Evolutionary conservation across 805 yeast species (phyloP), one percentile per base, ranked within the genome.

Genomic region (Lachancea lanzarotensis): DNA sequence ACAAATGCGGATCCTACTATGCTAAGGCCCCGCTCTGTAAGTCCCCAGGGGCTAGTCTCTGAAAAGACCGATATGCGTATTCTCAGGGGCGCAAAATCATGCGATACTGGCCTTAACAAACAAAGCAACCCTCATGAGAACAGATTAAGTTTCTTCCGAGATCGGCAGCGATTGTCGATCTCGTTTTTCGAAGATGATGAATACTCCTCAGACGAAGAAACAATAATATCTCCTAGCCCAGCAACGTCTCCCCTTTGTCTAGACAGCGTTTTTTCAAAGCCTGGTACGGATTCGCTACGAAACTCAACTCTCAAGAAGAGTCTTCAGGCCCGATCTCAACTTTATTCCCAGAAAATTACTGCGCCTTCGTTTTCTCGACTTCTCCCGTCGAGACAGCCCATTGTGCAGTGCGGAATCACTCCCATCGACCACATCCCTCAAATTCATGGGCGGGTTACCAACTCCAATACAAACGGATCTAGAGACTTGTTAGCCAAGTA

Each of bases 111-210:
- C 5, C 47, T 62, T 40, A 60, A 54, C 38, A 47, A 32, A 29
- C 38, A 26, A 43, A 42, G 34, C 27, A 29, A 19, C 11, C 35
- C 35, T 13, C 41, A 35, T 12, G 35, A 44, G 13, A 41, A 33
- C 20, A 27, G 30, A 39, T 49, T 27, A 44, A 53, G 29, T 47
- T 49, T 59, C 25, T 63, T 64, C 44, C 60, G 59, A 39, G 56
- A 57, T n/a, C 59, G 57, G 20, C 63, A 64, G 34, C 54, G 68
- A 26, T 44, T 64, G n/a, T 64, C 68, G 1, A 52, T 62, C 7
- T 56, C 65, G 2, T 45, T 63, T 18, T 56, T 60, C 27, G 63
- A 60, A 27, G 62, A 59, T 31, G 42, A 41, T 22, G 47, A 52
- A 11, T 47, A 48, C 20, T 45, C 41, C 18, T 53, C 57, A 2